Conservation (phyloP, 345 rosid genomes). For the Raphanus sativus region DNA sequence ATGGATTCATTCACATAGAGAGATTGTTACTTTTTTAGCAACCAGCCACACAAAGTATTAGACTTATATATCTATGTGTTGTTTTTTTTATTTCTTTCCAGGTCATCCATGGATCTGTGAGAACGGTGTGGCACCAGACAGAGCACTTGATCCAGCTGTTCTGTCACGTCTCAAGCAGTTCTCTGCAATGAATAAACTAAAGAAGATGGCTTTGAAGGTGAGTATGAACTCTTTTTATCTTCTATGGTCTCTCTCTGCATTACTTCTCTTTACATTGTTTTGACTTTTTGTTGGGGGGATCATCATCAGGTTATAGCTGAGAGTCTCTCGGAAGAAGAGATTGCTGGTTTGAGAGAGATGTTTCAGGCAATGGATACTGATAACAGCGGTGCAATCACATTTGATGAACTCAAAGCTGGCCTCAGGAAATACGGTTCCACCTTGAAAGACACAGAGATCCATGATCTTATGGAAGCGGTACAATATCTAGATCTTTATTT, state of each 20-base stretch:
- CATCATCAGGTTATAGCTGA: constrained; percentile 85
- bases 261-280: constrained; percentile 4
- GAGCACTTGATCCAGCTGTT: constrained; percentile 89
- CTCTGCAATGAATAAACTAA: constrained; percentile 98
- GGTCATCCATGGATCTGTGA: constrained; percentile 99
- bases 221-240: constrained; percentile 1
- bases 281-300: neutral
- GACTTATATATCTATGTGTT: neutral
- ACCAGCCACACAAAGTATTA: neutral
- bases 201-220: constrained; percentile 97
- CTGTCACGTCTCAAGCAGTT: constrained; percentile 94
- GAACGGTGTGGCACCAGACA: constrained; percentile 98
- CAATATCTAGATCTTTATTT: neutral
- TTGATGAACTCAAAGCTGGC: constrained; percentile 98
- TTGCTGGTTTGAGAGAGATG: constrained; percentile 94
- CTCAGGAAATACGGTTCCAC: constrained; percentile 90
- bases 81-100: constrained; percentile 7
- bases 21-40: neutral
- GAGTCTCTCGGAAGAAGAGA: constrained; percentile 98
- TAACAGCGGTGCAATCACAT: constrained; percentile 95
- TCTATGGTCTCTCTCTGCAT: neutral
- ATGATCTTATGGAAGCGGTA: constrained; percentile 98
- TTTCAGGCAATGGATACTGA: constrained; percentile 93
- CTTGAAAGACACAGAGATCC: constrained; percentile 87
- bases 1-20: constrained; percentile 34